Base-by-base conservation (phyloP, 805 yeast species). In the Candida dajiaensis region DNA sequence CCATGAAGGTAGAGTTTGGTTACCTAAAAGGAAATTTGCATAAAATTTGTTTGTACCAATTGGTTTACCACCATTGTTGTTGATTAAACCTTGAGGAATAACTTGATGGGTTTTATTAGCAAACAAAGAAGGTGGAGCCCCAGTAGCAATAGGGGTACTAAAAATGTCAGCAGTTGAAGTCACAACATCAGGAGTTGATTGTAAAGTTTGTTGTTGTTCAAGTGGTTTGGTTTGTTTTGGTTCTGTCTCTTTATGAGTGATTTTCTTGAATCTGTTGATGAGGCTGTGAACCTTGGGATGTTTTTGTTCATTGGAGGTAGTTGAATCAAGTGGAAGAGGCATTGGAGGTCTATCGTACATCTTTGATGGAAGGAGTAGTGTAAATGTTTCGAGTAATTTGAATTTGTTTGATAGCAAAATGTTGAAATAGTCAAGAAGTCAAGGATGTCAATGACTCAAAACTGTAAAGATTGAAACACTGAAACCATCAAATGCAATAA, bases 1-100 rank as follows among this genome's bases (percentile, higher is more conserved):
- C 89, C 90, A 87, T 0, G 81, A 75, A 0, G 92, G 87, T 47
- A 77, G 70, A 2, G 79, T 76, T 58, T 84, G 92, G 46, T 73
- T 72, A 1, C 74, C 89, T 31, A 87, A 71, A 11, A 86, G 63
- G 62, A 87, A 65, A 64, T 87, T 87, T 33, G 85, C 83, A 61
- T 81, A 87, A 58, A 86, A 87, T 58, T 86, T 85, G 63, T 87
- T 87, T 8, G 95, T 86, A 50, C 82, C 82, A 25, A 83, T 71
- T 1, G 89, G 83, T 10, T 50, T 50, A 36, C 39, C 39, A 20
- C 23, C 23, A 19, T 50, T 41, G 31, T 50, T 51, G 31, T 57
- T 58, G 19, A 51, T 37, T 25, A 58, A 50, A 38, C 53, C 58
- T 8, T 52, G 19, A 11, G 72, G 72, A 18, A 54, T 26, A 19